A percentile compares a stretch with the other conserved stretches of the same genome.
Conservation (phyloP, 75 land plant species). For the Isoetes taiwanensis region DNA sequence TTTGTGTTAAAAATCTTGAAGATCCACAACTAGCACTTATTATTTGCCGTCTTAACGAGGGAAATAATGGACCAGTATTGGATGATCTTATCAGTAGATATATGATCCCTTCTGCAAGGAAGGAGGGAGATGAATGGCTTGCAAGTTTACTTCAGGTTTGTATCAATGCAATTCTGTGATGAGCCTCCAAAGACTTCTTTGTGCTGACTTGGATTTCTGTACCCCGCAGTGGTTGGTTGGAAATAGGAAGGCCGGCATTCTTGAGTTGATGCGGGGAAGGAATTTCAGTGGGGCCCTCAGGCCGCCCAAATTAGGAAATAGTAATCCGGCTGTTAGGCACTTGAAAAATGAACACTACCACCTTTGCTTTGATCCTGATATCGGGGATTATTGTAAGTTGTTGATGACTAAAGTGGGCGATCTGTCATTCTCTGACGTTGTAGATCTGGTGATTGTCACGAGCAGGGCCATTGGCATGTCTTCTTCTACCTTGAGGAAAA, state of each 20-base stretch:
- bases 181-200: conserved; percentile 6
- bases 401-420: conserved; percentile 49
- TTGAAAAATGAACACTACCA: too few relatives aligned
- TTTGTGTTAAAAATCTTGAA: conserved; percentile 82
- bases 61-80: conserved; percentile 55
- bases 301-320: background rate
- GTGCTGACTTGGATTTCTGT: background rate
- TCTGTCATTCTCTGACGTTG: conserved; percentile 39
- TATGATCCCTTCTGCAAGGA: conserved; percentile 50
- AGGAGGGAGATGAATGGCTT: conserved; percentile 70
- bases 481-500: conserved; percentile 44
- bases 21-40: conserved; percentile 95
- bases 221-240: conserved; percentile 74
- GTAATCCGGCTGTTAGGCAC: too few relatives aligned
- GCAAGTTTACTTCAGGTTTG: conserved; percentile 75
- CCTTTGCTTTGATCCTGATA: conserved; percentile 59
- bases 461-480: conserved; percentile 37
- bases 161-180: background rate
- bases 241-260: conserved; percentile 36
- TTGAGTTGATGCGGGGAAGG: conserved; percentile 22
- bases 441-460: conserved; percentile 19
- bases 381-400: conserved; percentile 54
- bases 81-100: conserved; percentile 41
- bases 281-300: background rate
- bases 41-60: conserved; percentile 75